phyloP scores from a whole-genome alignment of 768 basidiomycete species.

The Tulasnella sp. region DNA sequence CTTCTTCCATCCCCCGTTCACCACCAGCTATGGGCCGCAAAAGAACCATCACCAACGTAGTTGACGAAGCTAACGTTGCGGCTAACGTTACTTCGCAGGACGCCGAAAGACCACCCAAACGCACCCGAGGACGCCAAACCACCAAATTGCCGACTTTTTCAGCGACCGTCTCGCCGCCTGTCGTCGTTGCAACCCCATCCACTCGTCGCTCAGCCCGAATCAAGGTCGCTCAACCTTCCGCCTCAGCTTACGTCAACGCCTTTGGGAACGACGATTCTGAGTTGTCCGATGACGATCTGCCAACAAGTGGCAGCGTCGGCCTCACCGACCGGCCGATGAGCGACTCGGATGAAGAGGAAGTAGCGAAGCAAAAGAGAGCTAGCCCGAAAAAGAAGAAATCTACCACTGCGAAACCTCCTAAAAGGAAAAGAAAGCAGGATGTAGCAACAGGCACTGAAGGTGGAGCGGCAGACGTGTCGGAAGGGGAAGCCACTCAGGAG shows the following conservation, averaged over 20 bases:
- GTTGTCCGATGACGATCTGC: too few relatives aligned
- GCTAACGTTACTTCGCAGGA: background rate
- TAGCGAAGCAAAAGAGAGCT: too few relatives aligned
- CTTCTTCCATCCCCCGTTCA: background rate
- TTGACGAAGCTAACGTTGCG: background rate
- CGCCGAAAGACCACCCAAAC: conserved; percentile 20
- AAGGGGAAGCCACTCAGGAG: too few relatives aligned
- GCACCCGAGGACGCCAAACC: conserved; percentile 21
- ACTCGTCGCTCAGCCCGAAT: conserved; percentile 7
- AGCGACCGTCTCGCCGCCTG: background rate
- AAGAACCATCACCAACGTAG: background rate
- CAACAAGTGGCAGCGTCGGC: too few relatives aligned
- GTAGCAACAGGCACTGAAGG: too few relatives aligned
- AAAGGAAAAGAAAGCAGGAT: too few relatives aligned
- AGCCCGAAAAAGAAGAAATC: too few relatives aligned
- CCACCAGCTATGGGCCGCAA: background rate
- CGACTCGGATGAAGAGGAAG: too few relatives aligned
- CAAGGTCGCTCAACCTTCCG: background rate
- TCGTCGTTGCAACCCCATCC: background rate
- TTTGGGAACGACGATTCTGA: conserved; percentile 26
- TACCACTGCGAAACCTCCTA: too few relatives aligned
- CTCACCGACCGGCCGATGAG: too few relatives aligned
- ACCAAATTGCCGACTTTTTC: background rate
- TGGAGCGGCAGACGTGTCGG: too few relatives aligned
- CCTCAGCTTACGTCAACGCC: conserved; percentile 3